These are phyloP conservation scores for Nicotiana tomentosiformis DNA, from an alignment of 257 asterid genomes.

Conservation along the genomic window DNA sequence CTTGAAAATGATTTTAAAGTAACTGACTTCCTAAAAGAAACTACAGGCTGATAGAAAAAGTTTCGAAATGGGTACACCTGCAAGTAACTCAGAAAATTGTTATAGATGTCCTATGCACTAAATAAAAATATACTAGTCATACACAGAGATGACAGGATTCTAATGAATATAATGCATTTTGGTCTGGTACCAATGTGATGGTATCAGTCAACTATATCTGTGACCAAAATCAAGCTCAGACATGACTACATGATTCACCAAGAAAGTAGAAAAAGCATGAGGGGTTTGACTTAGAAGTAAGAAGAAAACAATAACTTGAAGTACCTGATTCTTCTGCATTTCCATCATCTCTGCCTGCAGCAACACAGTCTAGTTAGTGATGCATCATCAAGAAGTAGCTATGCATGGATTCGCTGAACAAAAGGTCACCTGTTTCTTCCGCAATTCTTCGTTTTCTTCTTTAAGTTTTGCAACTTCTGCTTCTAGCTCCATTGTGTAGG, in stretches of 20 bases:
- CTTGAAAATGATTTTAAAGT: not conserved
- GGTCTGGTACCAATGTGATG: not conserved
- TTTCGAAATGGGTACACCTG: not conserved
- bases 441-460: conserved; percentile 73
- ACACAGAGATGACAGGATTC: not conserved
- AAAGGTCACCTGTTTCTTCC: conserved; percentile 60
- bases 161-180: not conserved
- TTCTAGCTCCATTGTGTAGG: conserved; percentile 82
- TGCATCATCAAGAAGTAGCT: not conserved
- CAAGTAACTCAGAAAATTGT: not conserved
- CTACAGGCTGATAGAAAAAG: not conserved
- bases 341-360: conserved; percentile 28
- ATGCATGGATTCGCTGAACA: not conserved
- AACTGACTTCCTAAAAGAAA: not conserved
- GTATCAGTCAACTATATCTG: not conserved
- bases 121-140: not conserved
- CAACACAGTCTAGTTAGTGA: not conserved
- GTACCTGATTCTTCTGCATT: not conserved
- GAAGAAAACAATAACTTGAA: not conserved
- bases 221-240: not conserved
- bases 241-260: not conserved
- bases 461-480: conserved; percentile 83
- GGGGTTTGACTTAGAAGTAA: not conserved
- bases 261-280: not conserved
- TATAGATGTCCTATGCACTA: not conserved